Conservation (phyloP, 2,329 filamentous ascomycete genomes). For the Trichoderma semiorbis region DNA sequence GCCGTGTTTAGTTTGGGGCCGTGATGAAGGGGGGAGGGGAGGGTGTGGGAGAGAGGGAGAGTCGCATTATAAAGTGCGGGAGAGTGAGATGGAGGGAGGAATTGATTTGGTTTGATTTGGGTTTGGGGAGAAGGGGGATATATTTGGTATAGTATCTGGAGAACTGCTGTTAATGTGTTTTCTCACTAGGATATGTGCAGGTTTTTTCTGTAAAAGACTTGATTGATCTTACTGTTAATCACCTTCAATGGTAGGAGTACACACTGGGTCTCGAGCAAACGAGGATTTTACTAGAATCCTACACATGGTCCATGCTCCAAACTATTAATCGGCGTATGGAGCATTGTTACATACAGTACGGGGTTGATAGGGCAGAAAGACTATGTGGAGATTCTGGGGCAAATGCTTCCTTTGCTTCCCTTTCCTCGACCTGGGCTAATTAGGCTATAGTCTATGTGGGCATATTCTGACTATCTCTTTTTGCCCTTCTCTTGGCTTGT, state of each 20-base stretch:
- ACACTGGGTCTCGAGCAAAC: no score
- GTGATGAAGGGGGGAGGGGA: background rate
- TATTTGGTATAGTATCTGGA: background rate
- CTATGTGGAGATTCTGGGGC: background rate
- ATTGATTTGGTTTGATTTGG: background rate
- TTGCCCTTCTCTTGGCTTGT: background rate
- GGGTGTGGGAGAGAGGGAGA: background rate
- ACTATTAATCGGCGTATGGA: background rate
- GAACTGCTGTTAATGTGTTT: background rate
- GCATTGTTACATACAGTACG: background rate
- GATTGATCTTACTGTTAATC: background rate
- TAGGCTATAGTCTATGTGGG: background rate
- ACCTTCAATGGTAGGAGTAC: background rate
- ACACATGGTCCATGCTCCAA: background rate
- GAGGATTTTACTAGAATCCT: background rate
- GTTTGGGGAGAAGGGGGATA: background rate
- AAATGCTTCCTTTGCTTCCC: background rate
- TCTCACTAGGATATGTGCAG: background rate
- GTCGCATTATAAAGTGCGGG: background rate
- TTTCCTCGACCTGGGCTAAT: background rate
- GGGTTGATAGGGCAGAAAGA: background rate
- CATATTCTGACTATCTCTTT: background rate
- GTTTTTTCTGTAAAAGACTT: background rate
- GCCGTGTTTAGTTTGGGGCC: background rate
- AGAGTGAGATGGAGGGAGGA: background rate